A percentile compares a stretch with the other conserved stretches of the same genome.
phyloP scores from a whole-genome alignment of 768 basidiomycete species.

The Tulasnella calospora region DNA sequence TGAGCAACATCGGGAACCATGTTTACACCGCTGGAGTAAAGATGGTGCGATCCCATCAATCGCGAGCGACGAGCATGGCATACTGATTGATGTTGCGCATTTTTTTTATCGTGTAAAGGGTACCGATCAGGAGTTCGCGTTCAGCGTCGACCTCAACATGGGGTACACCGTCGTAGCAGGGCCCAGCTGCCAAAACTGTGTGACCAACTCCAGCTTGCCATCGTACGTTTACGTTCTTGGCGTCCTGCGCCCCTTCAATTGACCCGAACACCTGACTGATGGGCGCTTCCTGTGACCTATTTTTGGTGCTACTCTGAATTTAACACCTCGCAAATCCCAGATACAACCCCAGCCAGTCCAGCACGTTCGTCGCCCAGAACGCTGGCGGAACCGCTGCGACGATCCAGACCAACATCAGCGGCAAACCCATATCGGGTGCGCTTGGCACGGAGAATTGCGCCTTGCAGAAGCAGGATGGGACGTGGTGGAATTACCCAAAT shows the following conservation, averaged over 20 bases:
- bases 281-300: not conserved
- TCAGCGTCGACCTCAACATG: conserved; percentile 8
- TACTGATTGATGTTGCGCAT: no score
- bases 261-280: not conserved
- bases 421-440: not conserved
- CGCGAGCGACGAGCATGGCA: not conserved
- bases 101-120: conserved; percentile 10
- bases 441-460: conserved; percentile 21
- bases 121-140: not conserved
- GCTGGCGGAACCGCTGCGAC: not conserved
- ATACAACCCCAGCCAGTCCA: conserved; percentile 9
- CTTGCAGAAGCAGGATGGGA: not conserved
- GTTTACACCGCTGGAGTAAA: conserved; percentile 26
- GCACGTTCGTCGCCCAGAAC: not conserved
- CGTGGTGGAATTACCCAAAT: conserved; percentile 19
- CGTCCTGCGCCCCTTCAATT: not conserved
- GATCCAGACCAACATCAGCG: not conserved
- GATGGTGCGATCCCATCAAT: not conserved
- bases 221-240: not conserved
- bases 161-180: conserved; percentile 6
- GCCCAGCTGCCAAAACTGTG: not conserved
- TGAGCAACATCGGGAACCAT: not conserved
- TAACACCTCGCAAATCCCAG: not conserved
- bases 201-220: not conserved
- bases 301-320: not conserved